Evolutionary conservation across 768 basidiomycete genomes (phyloP), one percentile per base, ranked within the genome.

Genomic region (Boletus rubroflammeus): DNA sequence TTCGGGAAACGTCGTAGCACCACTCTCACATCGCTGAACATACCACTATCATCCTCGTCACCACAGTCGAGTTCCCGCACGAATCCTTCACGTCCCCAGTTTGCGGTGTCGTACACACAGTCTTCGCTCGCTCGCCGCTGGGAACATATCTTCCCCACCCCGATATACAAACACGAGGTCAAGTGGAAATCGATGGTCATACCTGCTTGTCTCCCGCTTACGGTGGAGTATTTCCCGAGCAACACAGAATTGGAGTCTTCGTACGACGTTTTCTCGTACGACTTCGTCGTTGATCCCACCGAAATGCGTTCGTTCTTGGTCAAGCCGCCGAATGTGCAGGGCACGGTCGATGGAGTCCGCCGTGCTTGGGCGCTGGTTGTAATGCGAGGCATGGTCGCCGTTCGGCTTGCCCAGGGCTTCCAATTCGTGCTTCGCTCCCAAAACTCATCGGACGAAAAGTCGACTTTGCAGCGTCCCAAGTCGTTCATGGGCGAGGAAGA

Each of bases 371-470:
- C 88, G 0, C 69, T 90, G 23, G 81, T 78, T 2, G 86, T 92
- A 17, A 92, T 98, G 89, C 83, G 88, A 26, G 93, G 90, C 32
- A 95, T 98, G 90, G 91, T 91, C 1, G 93, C 90, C 4, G 86
- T 97, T 42, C 80, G 96, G 23, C 79, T 98, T 13, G 85, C 90
- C 13, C 93, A 98, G 69, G 95, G 95, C 21, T 98, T 98, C 71
- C 96, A 98, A 67, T 91, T 98, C 62, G 83, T 97, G 21, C 73
- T 94, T 17, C 77, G 78, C 23, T 77, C 81, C 9, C 58, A 65
- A 15, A 67, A 63, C 32, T 50, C 52, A 1, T 55, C 60, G 45
- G 70, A 75, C 15, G 74, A 75, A 32, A 69, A 67, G n/a, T 55
- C 69, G 52, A 53, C 66, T 10, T 62, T 78, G 43, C 72, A 81